These are phyloP conservation scores for Abortiporus biennis DNA, from an alignment of 1,284 basidiomycete species.

Conservation along the genomic window DNA sequence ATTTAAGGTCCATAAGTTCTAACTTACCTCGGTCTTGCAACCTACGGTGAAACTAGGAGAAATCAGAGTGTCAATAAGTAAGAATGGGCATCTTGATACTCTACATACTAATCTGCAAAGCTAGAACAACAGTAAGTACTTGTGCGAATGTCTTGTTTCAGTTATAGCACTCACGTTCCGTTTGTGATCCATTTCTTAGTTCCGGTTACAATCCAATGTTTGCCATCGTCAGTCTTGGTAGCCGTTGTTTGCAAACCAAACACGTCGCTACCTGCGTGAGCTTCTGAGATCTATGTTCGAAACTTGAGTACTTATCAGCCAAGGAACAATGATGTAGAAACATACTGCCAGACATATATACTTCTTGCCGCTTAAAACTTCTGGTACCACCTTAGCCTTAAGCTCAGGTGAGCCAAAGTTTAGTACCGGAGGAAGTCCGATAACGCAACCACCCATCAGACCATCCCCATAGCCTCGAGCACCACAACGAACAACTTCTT, in stretches of 20 bases:
- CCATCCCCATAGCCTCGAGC: slow-evolving; percentile 61
- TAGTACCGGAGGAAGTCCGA: slow-evolving; percentile 44
- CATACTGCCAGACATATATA: slow-evolving; percentile 76
- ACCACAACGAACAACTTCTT: slow-evolving; percentile 73
- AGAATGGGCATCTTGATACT: neutral
- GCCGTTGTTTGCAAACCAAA: slow-evolving; percentile 80
- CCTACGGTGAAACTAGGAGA: slow-evolving; percentile 54
- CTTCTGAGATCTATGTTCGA: slow-evolving; percentile 30
- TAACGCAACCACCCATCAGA: slow-evolving; percentile 47
- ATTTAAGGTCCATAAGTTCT: slow-evolving; percentile 6
- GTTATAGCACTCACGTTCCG: slow-evolving; percentile 44
- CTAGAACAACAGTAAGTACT: slow-evolving; percentile 11
- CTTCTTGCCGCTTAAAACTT: slow-evolving; percentile 77
- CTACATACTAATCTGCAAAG: slow-evolving; percentile 40
- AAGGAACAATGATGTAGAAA: neutral
- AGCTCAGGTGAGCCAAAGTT: slow-evolving; percentile 81
- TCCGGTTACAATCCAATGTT: slow-evolving; percentile 82
- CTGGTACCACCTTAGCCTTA: slow-evolving; percentile 74
- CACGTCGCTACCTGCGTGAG: slow-evolving; percentile 91
- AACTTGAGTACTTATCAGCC: neutral
- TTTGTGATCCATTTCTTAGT: slow-evolving; percentile 86
- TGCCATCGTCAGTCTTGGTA: slow-evolving; percentile 78
- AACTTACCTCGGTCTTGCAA: slow-evolving; percentile 48
- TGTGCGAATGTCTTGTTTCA: neutral
- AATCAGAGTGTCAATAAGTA: neutral